Base-by-base conservation (phyloP, 2,329 filamentous ascomycete genomes). In the Diaporthe vexans region DNA sequence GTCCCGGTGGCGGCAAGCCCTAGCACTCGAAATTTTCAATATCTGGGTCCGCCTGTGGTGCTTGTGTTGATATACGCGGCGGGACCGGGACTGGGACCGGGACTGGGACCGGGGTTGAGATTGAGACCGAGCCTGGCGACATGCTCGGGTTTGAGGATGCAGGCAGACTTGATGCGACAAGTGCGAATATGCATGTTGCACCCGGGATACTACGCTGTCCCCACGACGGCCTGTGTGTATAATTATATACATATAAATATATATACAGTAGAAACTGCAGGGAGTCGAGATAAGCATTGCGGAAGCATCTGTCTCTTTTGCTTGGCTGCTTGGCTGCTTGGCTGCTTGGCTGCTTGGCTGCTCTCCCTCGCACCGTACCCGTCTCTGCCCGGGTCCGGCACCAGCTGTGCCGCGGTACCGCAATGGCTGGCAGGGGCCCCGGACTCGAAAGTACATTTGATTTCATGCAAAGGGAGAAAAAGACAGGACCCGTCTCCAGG, bases 221-320 rank as follows among this genome's bases (percentile, higher is more conserved):
- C 37, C 37, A 40, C 10, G 37, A 40, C 15, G 37, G 37, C 15
- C 37, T 40, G n/a, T 61, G n/a, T n/a, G 43, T 6, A 17, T 46
- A 46, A n/a, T n/a, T n/a, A n/a, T n/a, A n/a, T n/a, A n/a, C n/a
- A n/a, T n/a, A n/a, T n/a, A n/a, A n/a, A n/a, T n/a, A 59, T 6
- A 17, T 46, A 46, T 21, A 46, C 17, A 37, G 40, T 19, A 46
- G 13, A 19, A 19, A 1, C 7, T 37, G 35, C 43, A 68, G 58
- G 71, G 51, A 40, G 61, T 68, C 71, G 61, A 73, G 71, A 73
- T 68, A 73, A 73, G 71, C 69, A 71, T 37, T 61, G 43, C 26
- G 69, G 69, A 24, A 29, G 57, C 43, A n/a, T 40, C 19, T 26
- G 43, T 26, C 29, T n/a, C 24, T 48, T 29, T 57, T 46, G 48